A percentile compares a stretch with the other conserved stretches of the same genome.
These are phyloP conservation scores for Boletales sp. DNA, from an alignment of 768 basidiomycete species.

Conservation along the genomic window DNA sequence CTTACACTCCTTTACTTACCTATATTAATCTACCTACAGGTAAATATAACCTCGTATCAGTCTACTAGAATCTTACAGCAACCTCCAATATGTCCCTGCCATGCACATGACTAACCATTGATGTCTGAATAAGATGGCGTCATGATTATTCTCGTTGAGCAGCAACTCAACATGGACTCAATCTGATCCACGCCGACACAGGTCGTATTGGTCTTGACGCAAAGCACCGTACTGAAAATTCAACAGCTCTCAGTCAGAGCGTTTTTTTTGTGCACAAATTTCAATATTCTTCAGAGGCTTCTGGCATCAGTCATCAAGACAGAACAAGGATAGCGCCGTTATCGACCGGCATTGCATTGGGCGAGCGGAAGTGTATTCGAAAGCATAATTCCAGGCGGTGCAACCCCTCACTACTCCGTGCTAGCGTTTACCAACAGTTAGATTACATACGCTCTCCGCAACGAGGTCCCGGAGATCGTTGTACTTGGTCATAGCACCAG, in stretches of 20 bases:
- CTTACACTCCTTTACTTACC: no score
- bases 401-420: slow-evolving; percentile 21
- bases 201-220: no score
- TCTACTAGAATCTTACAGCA: no score
- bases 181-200: no score
- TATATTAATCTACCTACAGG: no score
- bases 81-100: no score
- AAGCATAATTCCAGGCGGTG: slow-evolving; percentile 4
- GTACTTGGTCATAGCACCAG: slow-evolving; percentile 22
- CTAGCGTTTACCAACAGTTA: slow-evolving; percentile 18
- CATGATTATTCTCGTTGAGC: no score
- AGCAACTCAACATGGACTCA: no score
- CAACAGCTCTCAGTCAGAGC: slow-evolving; percentile 4
- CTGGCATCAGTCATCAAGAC: slow-evolving; percentile 14
- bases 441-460: slow-evolving; percentile 26
- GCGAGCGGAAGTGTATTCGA: slow-evolving; percentile 11
- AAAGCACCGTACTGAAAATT: no score
- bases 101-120: no score
- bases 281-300: slow-evolving; percentile 14
- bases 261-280: slow-evolving; percentile 8
- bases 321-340: slow-evolving; percentile 9
- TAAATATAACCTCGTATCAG: no score
- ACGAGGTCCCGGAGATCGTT: slow-evolving; percentile 13
- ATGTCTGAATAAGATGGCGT: no score
- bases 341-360: slow-evolving; percentile 14